These are phyloP conservation scores for Crithidia brevicula DNA, from an alignment of 208 protist species.

Conservation along the genomic window DNA sequence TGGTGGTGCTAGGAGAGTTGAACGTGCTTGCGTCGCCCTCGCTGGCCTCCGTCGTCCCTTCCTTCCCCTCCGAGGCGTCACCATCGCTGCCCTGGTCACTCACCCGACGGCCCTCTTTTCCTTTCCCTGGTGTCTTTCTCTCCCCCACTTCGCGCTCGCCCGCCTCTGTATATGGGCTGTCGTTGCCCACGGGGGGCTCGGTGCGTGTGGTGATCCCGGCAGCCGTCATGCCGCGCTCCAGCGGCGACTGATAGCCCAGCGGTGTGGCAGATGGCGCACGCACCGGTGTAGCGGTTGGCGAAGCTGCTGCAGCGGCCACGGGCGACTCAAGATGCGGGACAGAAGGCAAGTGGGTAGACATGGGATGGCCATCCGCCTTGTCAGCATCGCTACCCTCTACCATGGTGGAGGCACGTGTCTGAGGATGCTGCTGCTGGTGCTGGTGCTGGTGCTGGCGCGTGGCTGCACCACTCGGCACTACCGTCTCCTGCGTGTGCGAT, in stretches of 20 bases:
- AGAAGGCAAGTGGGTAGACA: too few species aligned
- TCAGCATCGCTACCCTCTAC: too few species aligned
- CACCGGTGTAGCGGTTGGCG: neutral
- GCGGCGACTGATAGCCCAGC: conserved; percentile 13
- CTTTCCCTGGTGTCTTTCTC: neutral
- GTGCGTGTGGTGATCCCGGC: conserved; percentile 6
- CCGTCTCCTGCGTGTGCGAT: too few species aligned
- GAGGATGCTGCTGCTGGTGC: too few species aligned
- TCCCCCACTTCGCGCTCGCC: neutral
- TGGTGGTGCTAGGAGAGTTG: neutral
- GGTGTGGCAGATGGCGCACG: neutral
- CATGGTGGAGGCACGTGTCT: too few species aligned
- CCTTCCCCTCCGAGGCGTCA: neutral
- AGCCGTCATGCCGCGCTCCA: conserved; percentile 19
- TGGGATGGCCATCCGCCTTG: too few species aligned
- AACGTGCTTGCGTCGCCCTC: neutral
- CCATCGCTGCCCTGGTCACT: neutral
- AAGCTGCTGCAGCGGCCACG: too few species aligned
- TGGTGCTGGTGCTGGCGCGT: too few species aligned
- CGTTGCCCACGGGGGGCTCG: neutral
- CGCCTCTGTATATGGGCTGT: neutral
- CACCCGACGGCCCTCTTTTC: neutral
- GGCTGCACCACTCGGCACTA: too few species aligned
- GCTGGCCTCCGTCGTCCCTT: neutral
- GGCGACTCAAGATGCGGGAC: too few species aligned